phyloP scores from a whole-genome alignment of 805 yeast species.

The Saccharomycopsis oosterbeekiorum region DNA sequence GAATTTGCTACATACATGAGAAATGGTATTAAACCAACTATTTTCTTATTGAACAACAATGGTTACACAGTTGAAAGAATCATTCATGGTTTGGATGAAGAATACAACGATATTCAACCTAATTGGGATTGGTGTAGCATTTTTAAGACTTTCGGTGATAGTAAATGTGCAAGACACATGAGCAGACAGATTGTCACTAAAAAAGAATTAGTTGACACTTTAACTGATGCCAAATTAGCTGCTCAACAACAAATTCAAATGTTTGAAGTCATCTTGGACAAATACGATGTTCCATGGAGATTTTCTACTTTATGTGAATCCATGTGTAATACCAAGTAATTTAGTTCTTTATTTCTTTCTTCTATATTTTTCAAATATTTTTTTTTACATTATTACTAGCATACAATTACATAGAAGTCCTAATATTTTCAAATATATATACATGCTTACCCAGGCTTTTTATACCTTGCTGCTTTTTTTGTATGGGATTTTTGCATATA shows the following conservation, averaged over 20 bases:
- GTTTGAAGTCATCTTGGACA: constrained; percentile 50
- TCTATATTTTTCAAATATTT: background rate
- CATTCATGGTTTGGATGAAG: constrained; percentile 65
- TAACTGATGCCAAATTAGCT: constrained; percentile 29
- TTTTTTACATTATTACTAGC: background rate
- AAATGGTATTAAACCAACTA: constrained; percentile 50
- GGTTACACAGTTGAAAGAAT: constrained; percentile 90
- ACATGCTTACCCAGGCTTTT: too few species aligned
- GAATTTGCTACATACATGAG: constrained; percentile 62
- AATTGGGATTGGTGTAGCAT: constrained; percentile 74
- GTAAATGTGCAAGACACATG: constrained; percentile 25
- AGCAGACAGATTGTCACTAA: constrained; percentile 29
- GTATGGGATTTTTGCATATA: too few species aligned
- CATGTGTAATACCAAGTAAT: background rate
- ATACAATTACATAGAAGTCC: background rate
- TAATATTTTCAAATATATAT: background rate
- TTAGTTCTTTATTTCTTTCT: background rate
- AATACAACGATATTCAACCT: constrained; percentile 75
- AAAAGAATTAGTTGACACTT: constrained; percentile 30
- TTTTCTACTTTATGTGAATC: constrained; percentile 32
- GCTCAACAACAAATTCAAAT: constrained; percentile 35
- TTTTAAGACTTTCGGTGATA: constrained; percentile 55
- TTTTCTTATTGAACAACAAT: constrained; percentile 69
- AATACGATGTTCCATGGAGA: constrained; percentile 57
- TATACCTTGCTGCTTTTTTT: background rate